phyloP scores from a whole-genome alignment of 495 filamentous ascomycete species.

The Hypomontagnella monticulosa region DNA sequence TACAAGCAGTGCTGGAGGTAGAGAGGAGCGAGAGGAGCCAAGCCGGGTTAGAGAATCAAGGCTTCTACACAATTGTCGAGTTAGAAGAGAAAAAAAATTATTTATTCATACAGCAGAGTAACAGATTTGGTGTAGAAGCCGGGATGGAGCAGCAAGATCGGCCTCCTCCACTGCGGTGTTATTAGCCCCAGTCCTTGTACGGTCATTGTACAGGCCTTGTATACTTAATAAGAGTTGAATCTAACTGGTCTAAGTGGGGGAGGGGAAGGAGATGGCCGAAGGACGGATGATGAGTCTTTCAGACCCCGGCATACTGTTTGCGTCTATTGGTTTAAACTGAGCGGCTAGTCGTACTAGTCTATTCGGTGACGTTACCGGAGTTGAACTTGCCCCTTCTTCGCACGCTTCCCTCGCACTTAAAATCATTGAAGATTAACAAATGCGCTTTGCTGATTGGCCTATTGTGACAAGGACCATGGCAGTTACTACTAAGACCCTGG shows the following conservation, averaged over 20 bases:
- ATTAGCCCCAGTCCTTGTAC: conserved; percentile 28
- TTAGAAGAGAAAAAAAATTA: conserved; percentile 32
- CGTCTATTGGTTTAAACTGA: conserved; percentile 42
- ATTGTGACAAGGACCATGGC: conserved; percentile 25
- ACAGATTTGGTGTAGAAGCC: conserved; percentile 33
- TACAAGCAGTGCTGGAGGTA: too few relatives aligned
- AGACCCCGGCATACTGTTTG: conserved; percentile 40
- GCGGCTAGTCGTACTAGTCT: conserved; percentile 43
- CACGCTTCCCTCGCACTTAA: conserved; percentile 4
- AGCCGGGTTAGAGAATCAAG: conserved; percentile 36
- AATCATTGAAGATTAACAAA: conserved; percentile 43
- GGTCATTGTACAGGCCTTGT: too few relatives aligned
- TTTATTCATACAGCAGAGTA: conserved; percentile 37
- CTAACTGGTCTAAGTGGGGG: conserved; percentile 41
- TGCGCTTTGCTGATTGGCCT: conserved; percentile 33
- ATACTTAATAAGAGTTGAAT: conserved; percentile 30
- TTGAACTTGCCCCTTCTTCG: conserved; percentile 19
- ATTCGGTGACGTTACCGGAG: conserved; percentile 47
- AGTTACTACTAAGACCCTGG: conserved; percentile 15
- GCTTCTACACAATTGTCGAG: conserved; percentile 29
- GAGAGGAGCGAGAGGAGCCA: conserved; percentile 37
- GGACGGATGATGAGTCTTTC: conserved; percentile 45
- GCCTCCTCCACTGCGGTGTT: conserved; percentile 41
- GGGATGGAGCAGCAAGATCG: conserved; percentile 37
- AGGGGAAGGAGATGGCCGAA: conserved; percentile 45